A percentile compares a stretch with the other conserved stretches of the same genome.
phyloP scores from a whole-genome alignment of 2,329 filamentous ascomycete genomes.

The Paracoccidioides brasiliensis region DNA sequence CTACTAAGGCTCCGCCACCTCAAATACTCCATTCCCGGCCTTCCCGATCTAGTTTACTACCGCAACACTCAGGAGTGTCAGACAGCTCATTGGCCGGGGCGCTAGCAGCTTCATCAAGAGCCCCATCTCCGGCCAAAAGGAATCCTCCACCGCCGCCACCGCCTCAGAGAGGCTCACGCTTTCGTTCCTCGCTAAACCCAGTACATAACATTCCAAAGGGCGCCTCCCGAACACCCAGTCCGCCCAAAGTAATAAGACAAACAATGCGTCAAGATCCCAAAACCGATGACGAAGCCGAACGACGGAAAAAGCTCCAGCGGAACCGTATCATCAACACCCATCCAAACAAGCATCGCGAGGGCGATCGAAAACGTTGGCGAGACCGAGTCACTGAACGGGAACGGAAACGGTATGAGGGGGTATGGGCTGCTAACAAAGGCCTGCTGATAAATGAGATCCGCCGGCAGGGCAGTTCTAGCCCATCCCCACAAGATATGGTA shows the following conservation, averaged over 20 bases:
- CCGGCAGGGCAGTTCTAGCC: constrained; percentile 10
- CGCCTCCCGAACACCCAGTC: constrained; percentile 22
- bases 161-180: constrained; percentile 24
- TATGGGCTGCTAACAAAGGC: constrained; percentile 39
- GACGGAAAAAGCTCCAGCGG: constrained; percentile 19
- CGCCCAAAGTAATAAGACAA: constrained; percentile 27
- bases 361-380: constrained; percentile 34
- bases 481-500: constrained; percentile 27
- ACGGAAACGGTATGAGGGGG: constrained; percentile 37
- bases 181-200: constrained; percentile 24
- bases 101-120: constrained; percentile 33
- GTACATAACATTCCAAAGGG: constrained; percentile 19
- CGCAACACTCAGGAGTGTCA: constrained; percentile 18
- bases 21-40: background rate
- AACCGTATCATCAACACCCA: constrained; percentile 30
- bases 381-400: constrained; percentile 33
- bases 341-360: constrained; percentile 37
- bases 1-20: background rate
- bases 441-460: constrained; percentile 7
- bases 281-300: constrained; percentile 21
- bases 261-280: constrained; percentile 30
- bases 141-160: constrained; percentile 28
- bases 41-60: constrained; percentile 17
- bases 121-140: constrained; percentile 25
- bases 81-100: constrained; percentile 33